Evolutionary conservation across 164 flowering plant species (phyloP), one percentile per base, ranked within the genome.

Genomic region (Magnolia kwangsiensis): DNA sequence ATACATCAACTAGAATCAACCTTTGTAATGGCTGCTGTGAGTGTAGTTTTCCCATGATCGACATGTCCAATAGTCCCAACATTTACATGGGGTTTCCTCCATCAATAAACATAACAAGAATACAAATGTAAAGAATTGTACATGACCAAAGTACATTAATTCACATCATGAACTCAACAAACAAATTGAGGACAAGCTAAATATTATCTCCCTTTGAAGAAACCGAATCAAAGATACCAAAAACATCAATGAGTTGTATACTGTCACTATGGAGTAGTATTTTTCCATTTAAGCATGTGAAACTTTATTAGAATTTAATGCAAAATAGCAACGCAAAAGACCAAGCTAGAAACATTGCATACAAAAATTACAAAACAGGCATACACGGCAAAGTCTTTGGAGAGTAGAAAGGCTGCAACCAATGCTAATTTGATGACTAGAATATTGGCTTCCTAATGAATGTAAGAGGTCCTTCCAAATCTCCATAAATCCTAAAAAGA

Each of bases 11-110:
- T 10, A 20, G 29, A 78, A 51, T 70, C 20, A 8, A 95, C 98
- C 98, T 87, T 95, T 51, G 99, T 95, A 69, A 95, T 95, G 66
- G 98, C 98, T 18, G 99, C 99, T 75, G 99, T 95, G 29, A 95
- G 76, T 18, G 99, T 95, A 64, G 99, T 93, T 86, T 95, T 95
- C 78, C 99, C 99, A 80, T 95, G 98, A 85, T 95, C 99, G 81
- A 95, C 99, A 74, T 95, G 98, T 31, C 98, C 98, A 88, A 95
- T 91, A 63, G 98, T 95, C 72, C 98, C 98, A 23, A 95, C 94
- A 83, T 95, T 95, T 66, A 95, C 98, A 72, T 94, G 97, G 76
- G 96, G 98, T 67, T 95, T 95, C 73, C 99, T 95, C 92, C 59
- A 51, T 51, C 31, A 75, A 63, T 8, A 74, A 75, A 77, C 59